phyloP scores from a whole-genome alignment of 2,329 filamentous ascomycete species.

The Fusarium sp. region DNA sequence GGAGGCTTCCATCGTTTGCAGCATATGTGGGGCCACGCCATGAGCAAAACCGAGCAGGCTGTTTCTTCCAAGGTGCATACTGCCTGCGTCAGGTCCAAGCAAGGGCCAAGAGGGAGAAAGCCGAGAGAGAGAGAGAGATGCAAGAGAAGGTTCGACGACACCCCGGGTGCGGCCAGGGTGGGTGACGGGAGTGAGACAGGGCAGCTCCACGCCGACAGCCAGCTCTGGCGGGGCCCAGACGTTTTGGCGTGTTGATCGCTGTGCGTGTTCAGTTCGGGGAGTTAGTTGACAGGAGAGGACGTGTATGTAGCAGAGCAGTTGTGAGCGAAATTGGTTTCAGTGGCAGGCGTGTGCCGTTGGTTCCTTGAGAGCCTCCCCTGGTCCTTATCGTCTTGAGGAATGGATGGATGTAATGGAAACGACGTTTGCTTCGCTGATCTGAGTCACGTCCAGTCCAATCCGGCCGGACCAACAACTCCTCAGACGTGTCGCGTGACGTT shows the following conservation, averaged over 20 bases:
- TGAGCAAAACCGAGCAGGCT: conserved; percentile 6
- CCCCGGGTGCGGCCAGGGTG: conserved; percentile 35
- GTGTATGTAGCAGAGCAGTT: neutral
- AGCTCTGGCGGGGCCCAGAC: neutral
- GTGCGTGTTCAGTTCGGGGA: conserved; percentile 14
- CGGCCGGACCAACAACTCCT: neutral
- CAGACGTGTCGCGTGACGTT: conserved; percentile 30
- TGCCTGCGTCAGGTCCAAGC: conserved; percentile 9
- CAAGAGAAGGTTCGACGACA: conserved; percentile 8
- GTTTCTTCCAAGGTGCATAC: conserved; percentile 36
- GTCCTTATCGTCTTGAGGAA: neutral
- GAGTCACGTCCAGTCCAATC: conserved; percentile 15
- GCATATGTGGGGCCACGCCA: conserved; percentile 38
- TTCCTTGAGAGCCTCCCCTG: neutral
- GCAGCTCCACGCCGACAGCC: conserved; percentile 14
- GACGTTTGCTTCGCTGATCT: conserved; percentile 18
- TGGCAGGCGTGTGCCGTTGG: neutral
- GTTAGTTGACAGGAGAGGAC: neutral
- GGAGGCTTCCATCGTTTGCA: conserved; percentile 39
- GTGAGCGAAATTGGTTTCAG: neutral
- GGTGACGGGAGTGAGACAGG: neutral
- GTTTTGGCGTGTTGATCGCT: neutral
- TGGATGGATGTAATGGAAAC: neutral
- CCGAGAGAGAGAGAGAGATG: conserved; percentile 22
- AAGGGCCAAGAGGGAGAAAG: conserved; percentile 14